Evolutionary conservation across 306 rosid genomes (phyloP).

Genomic region (peach (Prunus persica)): DNA sequence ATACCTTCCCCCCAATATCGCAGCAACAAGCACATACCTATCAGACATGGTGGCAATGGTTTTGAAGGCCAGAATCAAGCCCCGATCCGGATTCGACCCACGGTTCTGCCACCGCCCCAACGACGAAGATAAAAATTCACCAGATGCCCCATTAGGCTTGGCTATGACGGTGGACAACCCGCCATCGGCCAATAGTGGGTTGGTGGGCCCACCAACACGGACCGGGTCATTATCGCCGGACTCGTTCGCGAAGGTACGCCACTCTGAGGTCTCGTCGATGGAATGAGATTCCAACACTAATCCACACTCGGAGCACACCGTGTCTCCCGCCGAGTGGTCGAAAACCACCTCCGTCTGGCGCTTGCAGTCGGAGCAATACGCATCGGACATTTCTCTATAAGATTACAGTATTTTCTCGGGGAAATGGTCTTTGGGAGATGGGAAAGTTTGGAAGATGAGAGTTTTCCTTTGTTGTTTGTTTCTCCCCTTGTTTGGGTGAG

Average conservation of each 20-base stretch:
- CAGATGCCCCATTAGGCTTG: conserved; percentile 76
- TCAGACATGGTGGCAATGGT: conserved; percentile 96
- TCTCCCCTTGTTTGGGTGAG: neutral
- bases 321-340: conserved; percentile 95
- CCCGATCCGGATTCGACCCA: conserved; percentile 88
- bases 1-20: neutral
- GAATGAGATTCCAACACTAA: conserved; percentile 90
- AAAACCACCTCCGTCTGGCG: conserved; percentile 84
- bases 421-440: neutral
- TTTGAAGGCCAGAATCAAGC: conserved; percentile 75
- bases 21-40: conserved; percentile 43
- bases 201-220: conserved; percentile 90
- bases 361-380: conserved; percentile 87
- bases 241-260: conserved; percentile 91
- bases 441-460: neutral
- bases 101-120: conserved; percentile 99
- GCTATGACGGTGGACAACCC: conserved; percentile 93
- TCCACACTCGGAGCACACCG: conserved; percentile 92
- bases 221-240: conserved; percentile 95
- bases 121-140: conserved; percentile 80
- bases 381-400: conserved; percentile 57
- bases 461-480: neutral
- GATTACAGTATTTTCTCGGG: neutral
- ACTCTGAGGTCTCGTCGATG: conserved; percentile 92
- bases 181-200: conserved; percentile 79